Percentiles rank a stretch among this genome's conserved stretches.
phyloP scores from a whole-genome alignment of 148 eudicot species.

The Rhododendron williamsianum region DNA sequence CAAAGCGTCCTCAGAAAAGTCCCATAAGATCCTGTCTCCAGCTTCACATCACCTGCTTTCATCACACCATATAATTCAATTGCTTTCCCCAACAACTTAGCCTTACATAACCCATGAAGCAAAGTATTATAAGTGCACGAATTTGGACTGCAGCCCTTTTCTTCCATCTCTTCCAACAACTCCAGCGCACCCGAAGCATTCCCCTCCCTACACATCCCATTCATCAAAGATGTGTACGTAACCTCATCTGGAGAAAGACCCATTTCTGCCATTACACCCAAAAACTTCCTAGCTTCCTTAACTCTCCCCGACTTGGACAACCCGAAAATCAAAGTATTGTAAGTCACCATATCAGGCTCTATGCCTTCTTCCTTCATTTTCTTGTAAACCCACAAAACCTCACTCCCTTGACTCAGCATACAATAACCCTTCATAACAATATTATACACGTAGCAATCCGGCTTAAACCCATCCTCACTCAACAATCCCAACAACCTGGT shows the following conservation, averaged over 20 bases:
- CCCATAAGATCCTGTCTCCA: slow-evolving; percentile 70
- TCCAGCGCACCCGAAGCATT: slow-evolving; percentile 53
- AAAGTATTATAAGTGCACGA: slow-evolving; percentile 79
- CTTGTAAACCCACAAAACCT: slow-evolving; percentile 61
- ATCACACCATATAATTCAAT: slow-evolving; percentile 52
- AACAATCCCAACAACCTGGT: slow-evolving; percentile 56
- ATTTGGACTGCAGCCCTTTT: slow-evolving; percentile 69
- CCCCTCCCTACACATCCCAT: slow-evolving; percentile 84
- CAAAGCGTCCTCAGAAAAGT: slow-evolving; percentile 70
- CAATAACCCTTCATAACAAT: slow-evolving; percentile 86
- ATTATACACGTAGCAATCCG: slow-evolving; percentile 77
- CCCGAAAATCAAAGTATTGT: slow-evolving; percentile 76
- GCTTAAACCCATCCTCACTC: slow-evolving; percentile 60
- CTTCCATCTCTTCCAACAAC: slow-evolving; percentile 68
- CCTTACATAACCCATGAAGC: slow-evolving; percentile 80
- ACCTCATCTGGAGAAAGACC: slow-evolving; percentile 70
- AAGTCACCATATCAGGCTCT: slow-evolving; percentile 65
- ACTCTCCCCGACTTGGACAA: slow-evolving; percentile 76
- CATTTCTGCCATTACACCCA: slow-evolving; percentile 50
- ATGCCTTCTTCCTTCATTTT: slow-evolving; percentile 71
- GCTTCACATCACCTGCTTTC: slow-evolving; percentile 47
- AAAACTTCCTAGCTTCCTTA: slow-evolving; percentile 62
- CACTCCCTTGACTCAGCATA: slow-evolving; percentile 54
- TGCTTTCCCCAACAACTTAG: slow-evolving; percentile 52
- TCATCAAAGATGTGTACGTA: slow-evolving; percentile 87